Base-by-base conservation (phyloP, 1,139 yeast species). In the Nakaseomyces delphensis region DNA sequence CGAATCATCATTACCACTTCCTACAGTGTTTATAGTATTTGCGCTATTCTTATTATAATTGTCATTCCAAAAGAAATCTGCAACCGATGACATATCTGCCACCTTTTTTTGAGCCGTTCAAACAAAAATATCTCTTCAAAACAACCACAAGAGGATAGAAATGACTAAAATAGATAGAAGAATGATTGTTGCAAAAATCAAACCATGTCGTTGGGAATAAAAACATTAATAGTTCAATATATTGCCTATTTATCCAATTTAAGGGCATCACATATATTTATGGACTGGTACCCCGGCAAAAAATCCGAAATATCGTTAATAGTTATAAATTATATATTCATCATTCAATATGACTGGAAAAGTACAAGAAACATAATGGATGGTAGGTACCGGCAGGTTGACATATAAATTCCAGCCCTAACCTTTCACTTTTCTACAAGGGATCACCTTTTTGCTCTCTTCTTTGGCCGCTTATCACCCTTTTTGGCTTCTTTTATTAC, bases 11-110 rank as follows among this genome's bases (percentile, higher is more conserved):
- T 36, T 23, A 21, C 7, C 24, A 16, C 27, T 36, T 35, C 38
- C 29, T 27, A 38, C 30, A 19, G 18, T 20, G 18, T 25, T 31
- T 20, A 38, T 28, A 16, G 32, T 29, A 14, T 38, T 20, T 3
- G 40, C 31, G 10, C 32, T 30, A 8, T 38, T 35, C 25, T 41
- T 33, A 21, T 39, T 38, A 36, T 44, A 36, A 27, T 39, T 30
- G 13, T 39, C 41, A 31, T 39, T 39, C 41, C 41, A 39, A 24
- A 39, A 39, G 19, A 39, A 39, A 39, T 39, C 31, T 4, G 41
- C 31, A 7, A 39, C 41, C 8, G 41, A 39, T 19, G 30, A 30
- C 41, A 39, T 39, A 3, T 64, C 10, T 21, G 24, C 24, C 24
- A 21, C 10, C 24, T 21, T 2, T 2, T 21, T 21, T 21, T 8